phyloP scores from a whole-genome alignment of 1,139 yeast species.

The Yamadazyma blattariae region DNA sequence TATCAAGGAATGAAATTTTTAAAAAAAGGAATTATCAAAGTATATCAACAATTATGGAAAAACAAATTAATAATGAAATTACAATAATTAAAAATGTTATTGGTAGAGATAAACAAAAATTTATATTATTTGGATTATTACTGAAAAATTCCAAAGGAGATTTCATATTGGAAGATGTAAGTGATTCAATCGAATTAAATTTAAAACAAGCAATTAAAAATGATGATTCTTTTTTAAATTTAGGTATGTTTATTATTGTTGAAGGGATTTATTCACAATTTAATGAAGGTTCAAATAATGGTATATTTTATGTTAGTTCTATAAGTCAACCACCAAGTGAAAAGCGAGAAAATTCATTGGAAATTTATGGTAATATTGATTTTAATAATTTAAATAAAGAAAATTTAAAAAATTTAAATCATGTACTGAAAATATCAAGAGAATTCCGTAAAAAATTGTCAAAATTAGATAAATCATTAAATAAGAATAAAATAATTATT shows the following conservation, averaged over 20 bases:
- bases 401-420: conserved; percentile 15
- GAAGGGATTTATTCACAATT: conserved; percentile 82
- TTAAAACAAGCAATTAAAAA: conserved; percentile 64
- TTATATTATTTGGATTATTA: conserved; percentile 75
- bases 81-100: conserved; percentile 78
- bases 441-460: conserved; percentile 54
- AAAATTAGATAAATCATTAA: conserved; percentile 48
- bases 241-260: conserved; percentile 77
- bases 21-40: conserved; percentile 49
- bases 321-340: conserved; percentile 91
- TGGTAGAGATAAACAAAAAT: conserved; percentile 78
- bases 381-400: conserved; percentile 60
- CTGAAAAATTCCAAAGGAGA: conserved; percentile 63
- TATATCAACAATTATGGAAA: conserved; percentile 25
- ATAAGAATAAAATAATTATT: conserved; percentile 56
- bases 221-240: conserved; percentile 65
- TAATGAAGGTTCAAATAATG: conserved; percentile 43
- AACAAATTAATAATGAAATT: conserved; percentile 45
- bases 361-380: conserved; percentile 76
- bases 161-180: conserved; percentile 76
- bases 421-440: conserved; percentile 53
- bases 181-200: conserved; percentile 74
- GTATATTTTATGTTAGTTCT: conserved; percentile 67
- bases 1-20: conserved; percentile 73
- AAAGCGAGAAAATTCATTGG: conserved; percentile 59